Conservation (phyloP, 2,329 filamentous ascomycete genomes). For the Xylariaceae sp. region DNA sequence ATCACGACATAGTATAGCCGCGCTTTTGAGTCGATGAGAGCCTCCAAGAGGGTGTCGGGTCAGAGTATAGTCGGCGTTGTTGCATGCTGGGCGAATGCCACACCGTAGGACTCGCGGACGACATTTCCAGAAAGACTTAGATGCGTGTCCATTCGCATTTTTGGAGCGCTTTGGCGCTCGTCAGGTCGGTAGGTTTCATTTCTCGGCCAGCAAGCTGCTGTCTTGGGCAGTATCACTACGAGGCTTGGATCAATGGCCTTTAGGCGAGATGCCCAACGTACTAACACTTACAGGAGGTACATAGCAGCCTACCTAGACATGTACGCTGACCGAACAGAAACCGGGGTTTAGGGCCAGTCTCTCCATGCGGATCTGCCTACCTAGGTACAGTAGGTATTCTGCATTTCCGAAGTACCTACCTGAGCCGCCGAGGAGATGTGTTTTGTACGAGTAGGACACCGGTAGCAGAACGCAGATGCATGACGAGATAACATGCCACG, state of each 20-base stretch:
- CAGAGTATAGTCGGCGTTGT: not conserved
- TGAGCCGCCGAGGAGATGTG: too few relatives aligned
- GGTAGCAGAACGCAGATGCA: not conserved
- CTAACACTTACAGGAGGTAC: too few relatives aligned
- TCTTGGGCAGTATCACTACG: too few relatives aligned
- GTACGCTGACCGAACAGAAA: too few relatives aligned
- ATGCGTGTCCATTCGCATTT: not conserved
- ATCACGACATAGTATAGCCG: slow-evolving; percentile 53
- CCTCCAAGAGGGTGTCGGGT: not conserved
- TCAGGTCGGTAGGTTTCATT: not conserved
- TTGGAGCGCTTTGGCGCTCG: not conserved
- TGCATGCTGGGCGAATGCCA: not conserved
- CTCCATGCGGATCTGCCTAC: too few relatives aligned
- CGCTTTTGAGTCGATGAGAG: slow-evolving; percentile 29
- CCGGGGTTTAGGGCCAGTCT: too few relatives aligned
- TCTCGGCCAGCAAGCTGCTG: too few relatives aligned
- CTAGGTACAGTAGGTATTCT: too few relatives aligned
- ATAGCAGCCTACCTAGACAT: too few relatives aligned
- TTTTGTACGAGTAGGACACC: not conserved
- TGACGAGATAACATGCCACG: not conserved
- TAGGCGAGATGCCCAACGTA: too few relatives aligned
- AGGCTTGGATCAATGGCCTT: too few relatives aligned
- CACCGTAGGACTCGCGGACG: not conserved
- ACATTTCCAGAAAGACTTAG: not conserved
- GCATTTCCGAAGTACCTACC: too few relatives aligned